Evolutionary conservation across 495 filamentous ascomycete species (phyloP).

Genomic region (Penicillium parvum): DNA sequence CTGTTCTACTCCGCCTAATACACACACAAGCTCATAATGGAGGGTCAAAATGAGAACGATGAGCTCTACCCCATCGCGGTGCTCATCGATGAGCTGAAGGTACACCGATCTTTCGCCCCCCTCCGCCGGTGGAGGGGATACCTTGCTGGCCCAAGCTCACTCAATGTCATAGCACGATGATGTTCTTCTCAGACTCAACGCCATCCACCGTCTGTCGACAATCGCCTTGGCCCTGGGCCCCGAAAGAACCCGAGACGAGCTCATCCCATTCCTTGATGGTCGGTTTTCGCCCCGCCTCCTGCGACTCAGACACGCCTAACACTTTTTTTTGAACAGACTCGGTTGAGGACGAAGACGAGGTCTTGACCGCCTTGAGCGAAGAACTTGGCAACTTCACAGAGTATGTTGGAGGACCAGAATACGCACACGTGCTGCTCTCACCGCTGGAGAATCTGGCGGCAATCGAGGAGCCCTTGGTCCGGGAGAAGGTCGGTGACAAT

Average conservation of each 20-base stretch:
- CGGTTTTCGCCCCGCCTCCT: conserved; percentile 27
- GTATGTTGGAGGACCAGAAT: conserved; percentile 91
- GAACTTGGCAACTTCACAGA: conserved; percentile 95
- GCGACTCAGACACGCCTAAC: conserved; percentile 23
- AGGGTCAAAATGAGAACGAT: conserved; percentile 73
- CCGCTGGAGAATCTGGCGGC: conserved; percentile 96
- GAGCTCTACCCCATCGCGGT: conserved; percentile 99
- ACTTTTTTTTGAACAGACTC: conserved; percentile 62
- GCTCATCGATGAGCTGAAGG: conserved; percentile 98
- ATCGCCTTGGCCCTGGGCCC: conserved; percentile 94
- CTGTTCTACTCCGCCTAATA: conserved; percentile 16
- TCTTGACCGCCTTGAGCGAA: conserved; percentile 92
- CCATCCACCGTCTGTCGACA: conserved; percentile 94
- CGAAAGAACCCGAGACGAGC: conserved; percentile 92
- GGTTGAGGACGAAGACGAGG: conserved; percentile 97
- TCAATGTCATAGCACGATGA: conserved; percentile 75
- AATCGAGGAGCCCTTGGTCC: conserved; percentile 94
- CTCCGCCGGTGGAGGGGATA: conserved; percentile 7
- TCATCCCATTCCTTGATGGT: conserved; percentile 99
- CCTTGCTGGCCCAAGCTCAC: conserved; percentile 21
- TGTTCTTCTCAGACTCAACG: conserved; percentile 94
- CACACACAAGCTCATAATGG: conserved; percentile 50
- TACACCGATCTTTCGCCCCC: conserved; percentile 32
- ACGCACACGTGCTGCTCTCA: conserved; percentile 92
- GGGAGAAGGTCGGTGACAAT: conserved; percentile 73